A percentile compares a stretch with the other conserved stretches of the same genome.
phyloP scores from a whole-genome alignment of 768 basidiomycete genomes.

The Tulasnella sp. region DNA sequence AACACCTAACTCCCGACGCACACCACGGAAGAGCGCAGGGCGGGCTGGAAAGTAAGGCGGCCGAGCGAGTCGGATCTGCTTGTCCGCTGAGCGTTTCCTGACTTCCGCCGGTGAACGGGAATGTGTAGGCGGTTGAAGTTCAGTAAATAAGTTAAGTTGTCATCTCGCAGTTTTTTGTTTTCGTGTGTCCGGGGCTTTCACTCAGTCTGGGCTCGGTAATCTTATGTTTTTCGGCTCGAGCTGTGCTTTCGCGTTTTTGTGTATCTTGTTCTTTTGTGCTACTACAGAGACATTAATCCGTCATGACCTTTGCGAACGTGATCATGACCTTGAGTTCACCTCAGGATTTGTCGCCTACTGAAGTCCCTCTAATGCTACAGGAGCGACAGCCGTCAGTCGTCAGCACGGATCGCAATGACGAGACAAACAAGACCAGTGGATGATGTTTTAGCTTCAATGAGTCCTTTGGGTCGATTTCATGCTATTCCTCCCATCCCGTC shows the following conservation, averaged over 20 bases:
- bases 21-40: slow-evolving; percentile 7
- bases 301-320: neutral
- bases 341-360: too few relatives aligned
- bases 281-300: neutral
- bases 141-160: neutral
- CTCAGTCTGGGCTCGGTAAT: neutral
- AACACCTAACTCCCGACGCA: slow-evolving; percentile 8
- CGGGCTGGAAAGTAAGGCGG: neutral
- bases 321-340: too few relatives aligned
- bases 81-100: neutral
- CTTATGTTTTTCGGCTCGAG: neutral
- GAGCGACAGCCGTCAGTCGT: too few relatives aligned
- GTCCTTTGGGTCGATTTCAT: too few relatives aligned
- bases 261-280: neutral
- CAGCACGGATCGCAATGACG: too few relatives aligned
- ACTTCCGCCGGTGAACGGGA: neutral
- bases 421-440: too few relatives aligned
- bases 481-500: too few relatives aligned
- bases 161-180: neutral
- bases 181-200: neutral
- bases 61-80: too few relatives aligned
- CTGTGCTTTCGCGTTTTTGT: neutral
- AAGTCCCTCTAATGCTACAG: too few relatives aligned
- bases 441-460: too few relatives aligned
- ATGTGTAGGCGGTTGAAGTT: neutral